Percentiles rank a stretch among this genome's conserved stretches.
phyloP scores from a whole-genome alignment of 352 stramenopile genomes.

The Globisporangium abappressorium region DNA sequence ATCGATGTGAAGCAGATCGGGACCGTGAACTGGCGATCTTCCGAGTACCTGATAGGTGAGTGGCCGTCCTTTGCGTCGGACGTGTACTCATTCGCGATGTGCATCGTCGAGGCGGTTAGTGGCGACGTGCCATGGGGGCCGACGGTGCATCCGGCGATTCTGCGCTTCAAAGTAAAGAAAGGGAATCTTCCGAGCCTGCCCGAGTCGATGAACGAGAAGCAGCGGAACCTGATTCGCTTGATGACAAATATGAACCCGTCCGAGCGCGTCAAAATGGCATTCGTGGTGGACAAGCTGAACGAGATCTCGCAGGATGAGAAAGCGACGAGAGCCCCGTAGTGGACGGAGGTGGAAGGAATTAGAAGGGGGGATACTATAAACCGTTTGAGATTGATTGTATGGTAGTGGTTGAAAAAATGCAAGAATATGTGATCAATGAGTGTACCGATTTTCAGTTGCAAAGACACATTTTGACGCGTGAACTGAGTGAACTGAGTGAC shows the following conservation, averaged over 20 bases:
- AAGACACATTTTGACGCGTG: too few relatives aligned
- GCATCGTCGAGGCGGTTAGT: conserved; percentile 1
- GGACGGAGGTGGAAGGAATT: too few relatives aligned
- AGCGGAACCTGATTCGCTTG: neutral
- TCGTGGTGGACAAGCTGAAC: neutral
- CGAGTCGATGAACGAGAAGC: neutral
- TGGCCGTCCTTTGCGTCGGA: conserved; percentile 7
- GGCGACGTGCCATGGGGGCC: neutral
- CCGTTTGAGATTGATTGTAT: too few relatives aligned
- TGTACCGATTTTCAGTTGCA: too few relatives aligned
- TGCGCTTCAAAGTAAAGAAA: neutral
- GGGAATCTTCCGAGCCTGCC: neutral
- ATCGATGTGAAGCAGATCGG: conserved; percentile 15
- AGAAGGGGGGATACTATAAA: too few relatives aligned
- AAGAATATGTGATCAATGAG: too few relatives aligned
- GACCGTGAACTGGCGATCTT: conserved; percentile 1
- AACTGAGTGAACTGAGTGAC: too few relatives aligned
- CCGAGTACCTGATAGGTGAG: neutral
- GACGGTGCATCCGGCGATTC: neutral
- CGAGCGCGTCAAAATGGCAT: neutral
- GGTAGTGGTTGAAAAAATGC: too few relatives aligned
- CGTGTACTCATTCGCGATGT: conserved; percentile 15
- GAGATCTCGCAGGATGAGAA: neutral
- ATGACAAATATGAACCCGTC: neutral
- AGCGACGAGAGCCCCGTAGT: too few relatives aligned